These are phyloP conservation scores for Ceratocystis alfenasii DNA, from an alignment of 2,329 filamentous ascomycete genomes.

Conservation along the genomic window DNA sequence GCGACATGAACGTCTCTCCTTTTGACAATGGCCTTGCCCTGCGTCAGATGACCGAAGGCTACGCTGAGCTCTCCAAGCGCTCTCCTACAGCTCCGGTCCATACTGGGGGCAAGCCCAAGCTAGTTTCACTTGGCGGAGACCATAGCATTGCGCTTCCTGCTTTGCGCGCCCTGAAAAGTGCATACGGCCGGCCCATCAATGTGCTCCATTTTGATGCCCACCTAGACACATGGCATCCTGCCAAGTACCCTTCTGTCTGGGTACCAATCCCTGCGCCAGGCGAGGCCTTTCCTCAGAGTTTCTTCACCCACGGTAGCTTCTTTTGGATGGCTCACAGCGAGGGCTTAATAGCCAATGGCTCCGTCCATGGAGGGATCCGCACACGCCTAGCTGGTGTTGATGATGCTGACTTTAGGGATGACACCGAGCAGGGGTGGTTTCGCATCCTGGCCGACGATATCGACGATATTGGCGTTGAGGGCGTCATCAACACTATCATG, in stretches of 20 bases:
- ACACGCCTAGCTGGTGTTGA: conserved; percentile 57
- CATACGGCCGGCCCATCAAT: conserved; percentile 50
- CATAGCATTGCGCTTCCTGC: conserved; percentile 60
- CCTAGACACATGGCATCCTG: conserved; percentile 76
- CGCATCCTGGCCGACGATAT: conserved; percentile 75
- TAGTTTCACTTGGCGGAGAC: conserved; percentile 62
- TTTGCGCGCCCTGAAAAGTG: conserved; percentile 50
- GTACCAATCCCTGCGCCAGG: conserved; percentile 32
- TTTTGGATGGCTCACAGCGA: conserved; percentile 81
- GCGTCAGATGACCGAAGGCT: conserved; percentile 72
- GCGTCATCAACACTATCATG: conserved; percentile 60
- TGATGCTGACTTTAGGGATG: conserved; percentile 55
- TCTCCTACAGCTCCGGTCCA: conserved; percentile 28
- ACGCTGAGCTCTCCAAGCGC: conserved; percentile 50
- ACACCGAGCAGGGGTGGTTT: conserved; percentile 60
- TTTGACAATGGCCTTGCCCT: conserved; percentile 76
- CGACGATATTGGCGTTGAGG: conserved; percentile 63
- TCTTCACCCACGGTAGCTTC: conserved; percentile 83
- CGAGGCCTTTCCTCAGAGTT: conserved; percentile 30
- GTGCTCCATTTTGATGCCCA: conserved; percentile 68
- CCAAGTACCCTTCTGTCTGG: conserved; percentile 71
- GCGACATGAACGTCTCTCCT: conserved; percentile 76
- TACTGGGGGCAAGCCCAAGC: conserved; percentile 35
- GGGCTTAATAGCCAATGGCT: conserved; percentile 61
- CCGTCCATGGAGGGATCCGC: conserved; percentile 71